These are phyloP conservation scores for Aspergillus diversus DNA, from an alignment of 495 filamentous ascomycete genomes.

Conservation along the genomic window DNA sequence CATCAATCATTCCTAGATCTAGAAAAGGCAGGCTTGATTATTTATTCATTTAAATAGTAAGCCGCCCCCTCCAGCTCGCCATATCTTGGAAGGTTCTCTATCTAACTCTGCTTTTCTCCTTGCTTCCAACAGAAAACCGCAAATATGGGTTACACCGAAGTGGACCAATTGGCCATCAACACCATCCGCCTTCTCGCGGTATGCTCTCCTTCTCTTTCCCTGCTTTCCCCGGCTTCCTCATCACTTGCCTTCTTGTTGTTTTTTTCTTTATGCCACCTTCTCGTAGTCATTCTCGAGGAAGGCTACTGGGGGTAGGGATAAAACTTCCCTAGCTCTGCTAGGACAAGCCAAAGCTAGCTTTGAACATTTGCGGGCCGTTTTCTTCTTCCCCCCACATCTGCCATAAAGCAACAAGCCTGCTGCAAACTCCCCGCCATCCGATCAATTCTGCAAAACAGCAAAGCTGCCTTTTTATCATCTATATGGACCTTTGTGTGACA, in stretches of 20 bases:
- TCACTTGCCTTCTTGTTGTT: background rate
- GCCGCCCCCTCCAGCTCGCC: slow-evolving; percentile 7
- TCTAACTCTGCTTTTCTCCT: slow-evolving; percentile 8
- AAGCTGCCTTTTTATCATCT: background rate
- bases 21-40: slow-evolving; percentile 19
- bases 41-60: slow-evolving; percentile 19
- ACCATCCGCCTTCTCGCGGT: slow-evolving; percentile 96
- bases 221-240: slow-evolving; percentile 20
- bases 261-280: background rate
- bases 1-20: slow-evolving; percentile 6
- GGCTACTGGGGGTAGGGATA: background rate
- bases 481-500: background rate
- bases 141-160: slow-evolving; percentile 87
- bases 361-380: background rate
- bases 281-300: background rate
- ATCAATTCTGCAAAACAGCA: background rate
- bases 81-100: slow-evolving; percentile 14
- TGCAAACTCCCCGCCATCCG: background rate
- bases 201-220: slow-evolving; percentile 33
- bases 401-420: background rate
- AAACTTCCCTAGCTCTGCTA: background rate
- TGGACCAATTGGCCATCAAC: slow-evolving; percentile 91
- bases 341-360: slow-evolving; percentile 1
- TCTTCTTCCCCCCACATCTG: background rate
- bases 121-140: slow-evolving; percentile 37